Conservation (phyloP, 306 rosid genomes). For the Begonia fuchsioides region DNA sequence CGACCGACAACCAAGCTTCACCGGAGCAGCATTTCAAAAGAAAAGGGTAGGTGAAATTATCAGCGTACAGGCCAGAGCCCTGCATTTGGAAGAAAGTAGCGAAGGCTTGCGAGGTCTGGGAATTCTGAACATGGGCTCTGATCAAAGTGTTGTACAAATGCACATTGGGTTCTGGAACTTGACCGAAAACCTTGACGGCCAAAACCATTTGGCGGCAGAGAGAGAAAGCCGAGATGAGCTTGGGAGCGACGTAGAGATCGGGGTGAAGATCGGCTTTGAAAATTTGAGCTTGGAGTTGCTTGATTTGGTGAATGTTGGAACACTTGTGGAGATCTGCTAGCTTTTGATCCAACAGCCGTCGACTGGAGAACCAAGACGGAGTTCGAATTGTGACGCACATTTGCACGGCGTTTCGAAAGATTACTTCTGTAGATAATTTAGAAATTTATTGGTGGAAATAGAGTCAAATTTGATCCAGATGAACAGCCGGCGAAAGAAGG, state of each 20-base stretch:
- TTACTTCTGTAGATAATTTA: neutral
- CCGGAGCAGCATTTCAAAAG: conserved; percentile 39
- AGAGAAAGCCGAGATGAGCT: conserved; percentile 60
- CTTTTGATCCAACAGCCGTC: conserved; percentile 57
- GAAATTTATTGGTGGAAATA: no score
- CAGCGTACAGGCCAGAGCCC: conserved; percentile 21
- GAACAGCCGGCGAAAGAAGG: no score
- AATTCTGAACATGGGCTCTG: conserved; percentile 45
- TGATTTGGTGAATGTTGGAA: conserved; percentile 28
- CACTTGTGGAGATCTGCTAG: conserved; percentile 52
- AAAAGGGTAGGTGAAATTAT: conserved; percentile 47
- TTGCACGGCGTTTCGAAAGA: conserved; percentile 23
- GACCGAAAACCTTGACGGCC: conserved; percentile 57
- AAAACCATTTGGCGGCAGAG: conserved; percentile 36
- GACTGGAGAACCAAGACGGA: conserved; percentile 69
- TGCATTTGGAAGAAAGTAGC: conserved; percentile 39
- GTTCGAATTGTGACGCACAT: conserved; percentile 25
- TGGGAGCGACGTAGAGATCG: conserved; percentile 44
- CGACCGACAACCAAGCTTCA: conserved; percentile 18
- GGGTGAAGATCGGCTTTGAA: conserved; percentile 51
- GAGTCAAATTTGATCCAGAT: no score
- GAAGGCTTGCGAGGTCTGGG: conserved; percentile 34
- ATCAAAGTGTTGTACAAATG: conserved; percentile 52
- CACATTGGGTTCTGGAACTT: conserved; percentile 39
- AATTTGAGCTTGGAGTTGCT: conserved; percentile 65